Conservation (phyloP, 805 yeast genomes). For the Priceomyces fermenticarens region DNA sequence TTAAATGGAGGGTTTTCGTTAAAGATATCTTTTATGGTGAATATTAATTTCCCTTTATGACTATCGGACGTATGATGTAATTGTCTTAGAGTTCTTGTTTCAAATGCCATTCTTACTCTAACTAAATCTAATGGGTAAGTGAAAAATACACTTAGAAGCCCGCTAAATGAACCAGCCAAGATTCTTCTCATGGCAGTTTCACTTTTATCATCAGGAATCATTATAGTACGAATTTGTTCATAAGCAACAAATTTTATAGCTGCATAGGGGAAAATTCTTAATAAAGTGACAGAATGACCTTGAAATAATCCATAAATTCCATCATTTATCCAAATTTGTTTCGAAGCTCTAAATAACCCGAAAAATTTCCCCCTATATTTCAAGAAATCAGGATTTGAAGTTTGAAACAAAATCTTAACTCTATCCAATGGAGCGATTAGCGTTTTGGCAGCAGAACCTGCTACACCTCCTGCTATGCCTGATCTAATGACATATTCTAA, state of each 20-base stretch:
- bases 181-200: constrained; percentile 83
- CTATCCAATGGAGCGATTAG: constrained; percentile 93
- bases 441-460: constrained; percentile 96
- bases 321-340: constrained; percentile 60
- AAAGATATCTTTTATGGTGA: constrained; percentile 30
- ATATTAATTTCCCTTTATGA: constrained; percentile 28
- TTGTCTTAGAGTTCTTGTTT: constrained; percentile 48
- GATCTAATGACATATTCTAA: constrained; percentile 76
- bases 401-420: constrained; percentile 91
- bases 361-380: constrained; percentile 74
- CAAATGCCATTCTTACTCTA: constrained; percentile 89
- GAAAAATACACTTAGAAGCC: constrained; percentile 78
- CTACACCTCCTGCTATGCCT: constrained; percentile 92
- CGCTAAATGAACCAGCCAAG: constrained; percentile 87
- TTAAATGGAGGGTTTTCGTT: constrained; percentile 34
- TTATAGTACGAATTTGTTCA: constrained; percentile 78
- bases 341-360: constrained; percentile 75
- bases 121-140: constrained; percentile 92
- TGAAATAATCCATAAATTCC: constrained; percentile 84
- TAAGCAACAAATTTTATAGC: constrained; percentile 95
- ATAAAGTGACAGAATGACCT: constrained; percentile 91
- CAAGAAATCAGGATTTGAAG: constrained; percentile 84
- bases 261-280: constrained; percentile 94
- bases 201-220: constrained; percentile 70
- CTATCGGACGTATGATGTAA: constrained; percentile 21